These are phyloP conservation scores for Apiotrichum laibachii DNA, from an alignment of 1,284 basidiomycete species.

Conservation along the genomic window DNA sequence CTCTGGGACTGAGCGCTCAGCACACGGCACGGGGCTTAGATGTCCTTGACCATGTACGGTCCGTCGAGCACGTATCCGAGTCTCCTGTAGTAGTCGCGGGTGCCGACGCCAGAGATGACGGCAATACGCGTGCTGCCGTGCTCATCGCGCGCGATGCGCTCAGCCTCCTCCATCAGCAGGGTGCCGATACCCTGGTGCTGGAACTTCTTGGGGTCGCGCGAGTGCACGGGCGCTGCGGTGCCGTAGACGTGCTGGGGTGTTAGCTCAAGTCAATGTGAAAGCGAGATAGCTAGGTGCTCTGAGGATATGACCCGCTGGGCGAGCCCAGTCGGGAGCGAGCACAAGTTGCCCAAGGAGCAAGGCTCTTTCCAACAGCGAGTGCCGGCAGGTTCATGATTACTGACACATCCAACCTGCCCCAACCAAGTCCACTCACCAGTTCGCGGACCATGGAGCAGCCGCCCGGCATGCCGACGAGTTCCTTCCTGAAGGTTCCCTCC, in stretches of 20 bases:
- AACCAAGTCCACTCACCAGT: slow-evolving; percentile 53
- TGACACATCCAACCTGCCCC: not conserved
- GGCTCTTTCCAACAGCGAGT: too few species aligned
- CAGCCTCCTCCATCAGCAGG: slow-evolving; percentile 97
- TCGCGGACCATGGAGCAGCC: slow-evolving; percentile 94
- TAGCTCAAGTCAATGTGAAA: not conserved
- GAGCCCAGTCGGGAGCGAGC: not conserved
- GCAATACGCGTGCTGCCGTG: slow-evolving; percentile 82
- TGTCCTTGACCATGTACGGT: slow-evolving; percentile 89
- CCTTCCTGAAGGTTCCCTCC: slow-evolving; percentile 92
- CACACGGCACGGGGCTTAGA: slow-evolving; percentile 13
- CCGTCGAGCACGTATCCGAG: slow-evolving; percentile 93
- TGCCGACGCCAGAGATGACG: slow-evolving; percentile 94
- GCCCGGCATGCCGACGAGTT: slow-evolving; percentile 73
- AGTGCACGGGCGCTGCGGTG: slow-evolving; percentile 95
- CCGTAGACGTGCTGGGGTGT: slow-evolving; percentile 81
- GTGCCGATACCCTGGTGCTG: slow-evolving; percentile 99
- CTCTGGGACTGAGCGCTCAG: too few species aligned
- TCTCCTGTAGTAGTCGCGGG: slow-evolving; percentile 88
- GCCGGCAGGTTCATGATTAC: not conserved
- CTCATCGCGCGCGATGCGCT: slow-evolving; percentile 95
- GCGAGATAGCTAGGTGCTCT: not conserved
- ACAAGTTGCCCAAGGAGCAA: too few species aligned
- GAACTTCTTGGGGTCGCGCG: slow-evolving; percentile 95
- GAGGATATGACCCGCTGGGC: not conserved